These are phyloP conservation scores for Nephelium lappaceum DNA, from an alignment of 345 rosid species.

Conservation along the genomic window DNA sequence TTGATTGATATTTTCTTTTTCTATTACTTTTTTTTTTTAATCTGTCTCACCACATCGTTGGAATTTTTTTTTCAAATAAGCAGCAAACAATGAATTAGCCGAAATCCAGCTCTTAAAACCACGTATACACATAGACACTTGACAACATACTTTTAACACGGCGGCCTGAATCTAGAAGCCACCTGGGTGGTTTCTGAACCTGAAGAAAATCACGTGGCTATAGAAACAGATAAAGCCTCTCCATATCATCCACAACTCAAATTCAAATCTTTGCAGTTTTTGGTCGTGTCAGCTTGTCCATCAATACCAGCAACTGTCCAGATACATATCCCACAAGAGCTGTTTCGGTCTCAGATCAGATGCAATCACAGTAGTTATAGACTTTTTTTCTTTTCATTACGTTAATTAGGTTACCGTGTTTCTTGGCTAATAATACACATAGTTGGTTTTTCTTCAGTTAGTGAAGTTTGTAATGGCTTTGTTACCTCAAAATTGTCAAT, in stretches of 20 bases:
- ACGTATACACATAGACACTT: no score
- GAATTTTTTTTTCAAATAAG: no score
- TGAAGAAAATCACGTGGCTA: not conserved
- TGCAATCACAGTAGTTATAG: not conserved
- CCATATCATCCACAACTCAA: not conserved
- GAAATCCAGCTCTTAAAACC: no score
- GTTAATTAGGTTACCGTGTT: not conserved
- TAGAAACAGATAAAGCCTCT: not conserved
- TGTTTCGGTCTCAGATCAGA: not conserved
- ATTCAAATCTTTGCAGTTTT: not conserved
- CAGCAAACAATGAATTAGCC: no score
- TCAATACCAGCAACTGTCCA: not conserved
- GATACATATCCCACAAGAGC: conserved; percentile 2
- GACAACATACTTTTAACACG: not conserved
- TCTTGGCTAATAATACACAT: not conserved
- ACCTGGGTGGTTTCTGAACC: not conserved
- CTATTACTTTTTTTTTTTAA: no score
- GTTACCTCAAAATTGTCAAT: not conserved
- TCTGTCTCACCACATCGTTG: no score
- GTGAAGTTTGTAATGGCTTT: not conserved
- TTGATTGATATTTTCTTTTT: no score
- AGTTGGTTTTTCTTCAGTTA: not conserved
- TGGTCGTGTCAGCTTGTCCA: conserved; percentile 5
- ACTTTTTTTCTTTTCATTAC: not conserved
- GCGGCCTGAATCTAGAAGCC: not conserved